Evolutionary conservation across 2,329 filamentous ascomycete species (phyloP).

Genomic region (Samsoniella hepiali): DNA sequence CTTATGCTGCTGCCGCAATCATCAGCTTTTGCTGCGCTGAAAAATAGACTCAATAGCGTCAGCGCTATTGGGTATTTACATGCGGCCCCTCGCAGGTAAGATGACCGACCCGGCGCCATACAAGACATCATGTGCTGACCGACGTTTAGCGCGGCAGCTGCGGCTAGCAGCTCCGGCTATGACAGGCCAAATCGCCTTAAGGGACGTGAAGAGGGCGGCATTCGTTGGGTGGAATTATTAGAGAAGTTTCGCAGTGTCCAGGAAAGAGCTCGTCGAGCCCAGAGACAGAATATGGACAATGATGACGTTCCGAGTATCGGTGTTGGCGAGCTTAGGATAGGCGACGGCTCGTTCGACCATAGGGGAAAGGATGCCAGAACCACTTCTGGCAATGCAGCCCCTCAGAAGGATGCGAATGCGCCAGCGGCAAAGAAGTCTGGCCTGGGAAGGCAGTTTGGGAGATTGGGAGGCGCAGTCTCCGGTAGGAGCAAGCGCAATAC

Average conservation of each 20-base stretch:
- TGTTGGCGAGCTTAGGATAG: conserved; percentile 40
- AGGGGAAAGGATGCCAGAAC: conserved; percentile 40
- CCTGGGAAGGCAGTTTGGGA: conserved; percentile 65
- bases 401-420: conserved; percentile 48
- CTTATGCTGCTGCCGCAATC: conserved; percentile 98
- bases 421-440: conserved; percentile 57
- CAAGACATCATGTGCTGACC: background rate
- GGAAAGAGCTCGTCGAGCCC: conserved; percentile 73
- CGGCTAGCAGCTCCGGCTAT: conserved; percentile 54
- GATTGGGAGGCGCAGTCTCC: conserved; percentile 67
- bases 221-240: conserved; percentile 87
- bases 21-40: conserved; percentile 91
- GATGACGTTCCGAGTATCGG: conserved; percentile 47
- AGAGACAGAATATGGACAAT: conserved; percentile 54
- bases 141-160: conserved; percentile 40
- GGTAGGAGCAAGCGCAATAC: conserved; percentile 56
- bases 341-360: conserved; percentile 39
- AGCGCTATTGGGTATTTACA: conserved; percentile 96
- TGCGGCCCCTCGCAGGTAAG: conserved; percentile 73
- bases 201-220: conserved; percentile 75
- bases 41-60: conserved; percentile 94
- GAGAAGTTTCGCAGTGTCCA: conserved; percentile 94
- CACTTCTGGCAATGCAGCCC: conserved; percentile 34
- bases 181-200: conserved; percentile 77
- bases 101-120: background rate